Evolutionary conservation across 2,329 filamentous ascomycete species (phyloP).

Genomic region (Aspergillus ibericus): DNA sequence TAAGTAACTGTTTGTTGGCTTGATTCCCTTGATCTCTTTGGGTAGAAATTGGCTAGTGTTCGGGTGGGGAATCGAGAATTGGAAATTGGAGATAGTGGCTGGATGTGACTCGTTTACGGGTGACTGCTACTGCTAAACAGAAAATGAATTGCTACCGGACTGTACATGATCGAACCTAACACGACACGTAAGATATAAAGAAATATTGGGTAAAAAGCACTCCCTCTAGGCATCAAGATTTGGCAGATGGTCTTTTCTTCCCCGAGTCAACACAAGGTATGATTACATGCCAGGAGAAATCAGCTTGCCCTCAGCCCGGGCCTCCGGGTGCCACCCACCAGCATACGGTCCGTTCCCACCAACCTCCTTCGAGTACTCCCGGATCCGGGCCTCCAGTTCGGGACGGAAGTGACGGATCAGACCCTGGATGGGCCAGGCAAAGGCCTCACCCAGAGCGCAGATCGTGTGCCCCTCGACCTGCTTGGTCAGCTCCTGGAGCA

Average conservation of each 20-base stretch:
- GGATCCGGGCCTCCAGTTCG: slow-evolving; percentile 88
- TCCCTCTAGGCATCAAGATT: slow-evolving; percentile 1
- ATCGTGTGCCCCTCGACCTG: slow-evolving; percentile 99
- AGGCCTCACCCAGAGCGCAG: slow-evolving; percentile 95
- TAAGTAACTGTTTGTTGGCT: too few relatives aligned
- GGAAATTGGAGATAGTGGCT: too few relatives aligned
- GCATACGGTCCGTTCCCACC: slow-evolving; percentile 71
- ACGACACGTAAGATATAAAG: slow-evolving; percentile 6
- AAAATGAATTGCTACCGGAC: slow-evolving; percentile 15
- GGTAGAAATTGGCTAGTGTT: too few relatives aligned
- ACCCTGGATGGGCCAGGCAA: slow-evolving; percentile 97
- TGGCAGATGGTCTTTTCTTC: neutral
- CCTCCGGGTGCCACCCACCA: slow-evolving; percentile 81
- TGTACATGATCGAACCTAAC: slow-evolving; percentile 18
- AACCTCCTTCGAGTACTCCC: slow-evolving; percentile 70
- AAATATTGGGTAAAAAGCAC: neutral
- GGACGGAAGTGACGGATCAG: slow-evolving; percentile 97
- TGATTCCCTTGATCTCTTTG: too few relatives aligned
- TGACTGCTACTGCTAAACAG: too few relatives aligned
- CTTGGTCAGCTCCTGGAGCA: slow-evolving; percentile 98
- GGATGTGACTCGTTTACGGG: too few relatives aligned
- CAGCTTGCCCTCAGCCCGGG: slow-evolving; percentile 75
- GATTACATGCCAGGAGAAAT: slow-evolving; percentile 85
- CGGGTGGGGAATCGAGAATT: too few relatives aligned
- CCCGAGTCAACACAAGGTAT: slow-evolving; percentile 43